phyloP scores from a whole-genome alignment of 2,329 filamentous ascomycete genomes.

The Mycogone perniciosa region DNA sequence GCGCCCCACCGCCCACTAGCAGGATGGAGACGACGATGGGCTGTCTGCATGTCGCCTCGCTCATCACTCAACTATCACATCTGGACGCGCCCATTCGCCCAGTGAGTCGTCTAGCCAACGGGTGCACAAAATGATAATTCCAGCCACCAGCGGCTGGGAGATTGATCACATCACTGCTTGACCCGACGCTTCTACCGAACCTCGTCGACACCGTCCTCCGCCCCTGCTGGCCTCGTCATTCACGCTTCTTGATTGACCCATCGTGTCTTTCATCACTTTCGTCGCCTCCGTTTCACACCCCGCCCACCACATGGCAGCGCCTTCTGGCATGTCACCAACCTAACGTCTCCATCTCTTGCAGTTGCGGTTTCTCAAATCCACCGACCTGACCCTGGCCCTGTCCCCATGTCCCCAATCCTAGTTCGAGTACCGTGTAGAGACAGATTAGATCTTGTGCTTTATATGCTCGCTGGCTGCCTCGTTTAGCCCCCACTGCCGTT shows the following conservation, averaged over 20 bases:
- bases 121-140: not conserved
- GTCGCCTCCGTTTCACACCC: not conserved
- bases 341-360: slow-evolving; percentile 2
- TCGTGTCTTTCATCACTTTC: not conserved
- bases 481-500: slow-evolving; percentile 5
- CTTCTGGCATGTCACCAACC: slow-evolving; percentile 21
- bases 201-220: not conserved
- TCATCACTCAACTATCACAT: slow-evolving; percentile 14
- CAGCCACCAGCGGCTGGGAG: slow-evolving; percentile 30
- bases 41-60: slow-evolving; percentile 22
- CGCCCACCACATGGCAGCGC: slow-evolving; percentile 24
- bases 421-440: not conserved
- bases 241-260: slow-evolving; percentile 19
- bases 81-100: slow-evolving; percentile 15
- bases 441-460: slow-evolving; percentile 6
- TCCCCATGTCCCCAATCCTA: not conserved
- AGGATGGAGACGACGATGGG: too few species aligned
- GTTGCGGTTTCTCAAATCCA: not conserved
- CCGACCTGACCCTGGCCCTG: not conserved
- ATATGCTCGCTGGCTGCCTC: slow-evolving; percentile 11
- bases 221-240: not conserved
- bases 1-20: too few species aligned
- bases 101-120: slow-evolving; percentile 11
- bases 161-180: not conserved
- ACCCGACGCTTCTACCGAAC: slow-evolving; percentile 12